Evolutionary conservation across 768 basidiomycete genomes (phyloP), one percentile per base, ranked within the genome.

Genomic region (Leucogyrophana mollusca): DNA sequence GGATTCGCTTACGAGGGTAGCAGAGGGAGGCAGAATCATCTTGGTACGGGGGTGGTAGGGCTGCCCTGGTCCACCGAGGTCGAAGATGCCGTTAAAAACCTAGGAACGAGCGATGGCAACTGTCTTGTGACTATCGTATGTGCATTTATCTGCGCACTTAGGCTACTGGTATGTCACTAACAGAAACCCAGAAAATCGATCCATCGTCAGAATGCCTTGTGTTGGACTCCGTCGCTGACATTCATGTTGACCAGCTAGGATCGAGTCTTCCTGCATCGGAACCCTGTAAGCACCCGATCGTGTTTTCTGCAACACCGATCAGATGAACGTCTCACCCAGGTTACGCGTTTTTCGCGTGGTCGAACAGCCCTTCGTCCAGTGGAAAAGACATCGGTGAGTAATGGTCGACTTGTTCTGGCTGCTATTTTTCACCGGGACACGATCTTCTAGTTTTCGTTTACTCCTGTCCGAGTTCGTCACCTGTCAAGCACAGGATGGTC

Each of bases 401-500:
- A 4, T 27, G 4, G n/a, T 10, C 21, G 10, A 11, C 49, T 49
- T 20, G 37, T 33, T 34, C 39, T n/a, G 16, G 9, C 44, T 13
- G 34, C 47, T 22, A n/a, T 6, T 25, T 27, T 25, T 33, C 24
- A 16, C 34, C 30, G 34, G 33, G 41, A 25, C 51, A 40, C 51
- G 20, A 8, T 10, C 20, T 23, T n/a, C 6, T 51, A 92, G 87
- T 89, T 40, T 94, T 93, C 66, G 88, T 96, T 46, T 98, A 97
- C 66, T 88, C 87, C 16, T 98, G 94, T 62, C 94, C 94, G 0
- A 77, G 83, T 3, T 58, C 66, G 11, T 90, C 88, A 5, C 87
- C 89, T 1, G 76, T 96, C 67, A 91, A 90, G 58, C 73, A 84
- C 50, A 79, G 93, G 35, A 94, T 98, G 90, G 61, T 96, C 27